Evolutionary conservation across 768 basidiomycete genomes (phyloP).

Genomic region (Pleurotus djamor): DNA sequence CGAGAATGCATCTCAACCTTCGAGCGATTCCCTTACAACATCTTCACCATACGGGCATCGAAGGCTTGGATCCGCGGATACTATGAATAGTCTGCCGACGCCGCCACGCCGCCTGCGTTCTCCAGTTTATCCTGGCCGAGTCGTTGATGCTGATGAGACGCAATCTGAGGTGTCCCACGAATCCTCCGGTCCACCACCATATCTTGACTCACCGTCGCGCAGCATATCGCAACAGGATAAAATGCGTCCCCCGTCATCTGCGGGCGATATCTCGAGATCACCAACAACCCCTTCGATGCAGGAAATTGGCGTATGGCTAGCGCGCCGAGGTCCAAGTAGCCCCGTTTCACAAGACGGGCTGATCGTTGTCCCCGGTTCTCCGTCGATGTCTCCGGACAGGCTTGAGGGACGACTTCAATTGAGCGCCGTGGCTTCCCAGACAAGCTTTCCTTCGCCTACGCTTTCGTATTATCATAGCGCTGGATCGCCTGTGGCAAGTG

Average conservation of each 20-base stretch:
- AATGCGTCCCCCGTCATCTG: background rate
- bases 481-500: background rate
- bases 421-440: constrained; percentile 5
- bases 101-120: constrained; percentile 31
- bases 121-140: constrained; percentile 15
- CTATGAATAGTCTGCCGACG: constrained; percentile 28
- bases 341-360: background rate
- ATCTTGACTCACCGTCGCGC: background rate
- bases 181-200: background rate
- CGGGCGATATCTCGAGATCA: background rate
- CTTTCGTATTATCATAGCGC: background rate
- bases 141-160: background rate
- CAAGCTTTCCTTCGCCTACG: constrained; percentile 6
- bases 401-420: background rate
- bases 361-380: background rate
- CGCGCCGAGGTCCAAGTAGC: background rate
- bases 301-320: background rate
- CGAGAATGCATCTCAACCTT: background rate
- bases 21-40: background rate
- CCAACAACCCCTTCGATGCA: background rate
- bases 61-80: constrained; percentile 20
- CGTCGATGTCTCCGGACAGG: background rate
- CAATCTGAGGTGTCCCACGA: background rate
- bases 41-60: constrained; percentile 13
- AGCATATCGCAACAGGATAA: background rate